Evolutionary conservation across 768 basidiomycete species (phyloP).

Genomic region (Terana coerulea): DNA sequence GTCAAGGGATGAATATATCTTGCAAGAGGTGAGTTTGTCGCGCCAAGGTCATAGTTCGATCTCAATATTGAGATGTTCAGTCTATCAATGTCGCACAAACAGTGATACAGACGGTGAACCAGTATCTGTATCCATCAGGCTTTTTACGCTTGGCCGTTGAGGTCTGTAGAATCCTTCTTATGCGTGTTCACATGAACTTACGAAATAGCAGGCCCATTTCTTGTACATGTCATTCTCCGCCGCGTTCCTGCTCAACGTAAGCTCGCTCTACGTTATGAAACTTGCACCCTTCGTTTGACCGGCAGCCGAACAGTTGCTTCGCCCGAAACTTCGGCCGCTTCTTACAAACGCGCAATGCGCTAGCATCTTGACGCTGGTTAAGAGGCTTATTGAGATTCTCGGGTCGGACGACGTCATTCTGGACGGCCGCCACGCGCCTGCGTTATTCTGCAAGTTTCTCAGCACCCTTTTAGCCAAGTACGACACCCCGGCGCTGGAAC

Average conservation of each 20-base stretch:
- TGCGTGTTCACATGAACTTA: too few relatives aligned
- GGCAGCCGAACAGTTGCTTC: constrained; percentile 34
- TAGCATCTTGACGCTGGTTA: constrained; percentile 41
- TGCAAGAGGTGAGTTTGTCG: constrained; percentile 6
- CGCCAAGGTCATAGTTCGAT: too few relatives aligned
- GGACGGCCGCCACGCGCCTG: constrained; percentile 53
- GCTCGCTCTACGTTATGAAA: background rate
- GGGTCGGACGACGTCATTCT: constrained; percentile 47
- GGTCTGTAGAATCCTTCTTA: background rate
- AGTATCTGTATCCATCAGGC: constrained; percentile 8
- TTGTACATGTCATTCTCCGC: constrained; percentile 12
- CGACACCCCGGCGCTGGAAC: constrained; percentile 14
- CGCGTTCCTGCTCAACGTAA: constrained; percentile 8
- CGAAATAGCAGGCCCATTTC: constrained; percentile 12
- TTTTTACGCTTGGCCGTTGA: constrained; percentile 14
- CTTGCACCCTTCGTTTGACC: background rate
- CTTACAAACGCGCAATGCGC: constrained; percentile 31
- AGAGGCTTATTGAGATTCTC: constrained; percentile 41
- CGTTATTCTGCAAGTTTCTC: constrained; percentile 55
- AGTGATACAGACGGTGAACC: constrained; percentile 5
- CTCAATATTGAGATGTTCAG: background rate
- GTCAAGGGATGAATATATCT: constrained; percentile 6
- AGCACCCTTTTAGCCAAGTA: constrained; percentile 43
- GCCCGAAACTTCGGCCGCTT: constrained; percentile 20
- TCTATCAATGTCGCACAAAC: constrained; percentile 10